Conservation (phyloP, 805 yeast genomes). For the Debaryomyces castellii region DNA sequence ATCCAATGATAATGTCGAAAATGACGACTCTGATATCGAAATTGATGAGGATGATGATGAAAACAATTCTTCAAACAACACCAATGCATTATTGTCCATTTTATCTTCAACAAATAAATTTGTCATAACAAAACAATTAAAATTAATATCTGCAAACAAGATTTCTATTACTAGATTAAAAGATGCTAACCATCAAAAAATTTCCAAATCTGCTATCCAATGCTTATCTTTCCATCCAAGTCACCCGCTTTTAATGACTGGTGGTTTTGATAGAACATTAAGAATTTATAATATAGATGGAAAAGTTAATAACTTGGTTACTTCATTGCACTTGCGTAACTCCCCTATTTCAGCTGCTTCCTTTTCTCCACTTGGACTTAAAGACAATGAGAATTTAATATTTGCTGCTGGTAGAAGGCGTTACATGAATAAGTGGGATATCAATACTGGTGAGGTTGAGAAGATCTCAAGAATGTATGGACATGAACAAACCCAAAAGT, state of each 20-base stretch:
- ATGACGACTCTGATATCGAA: slow-evolving; percentile 11
- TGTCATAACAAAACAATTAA: slow-evolving; percentile 43
- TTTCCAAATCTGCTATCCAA: slow-evolving; percentile 81
- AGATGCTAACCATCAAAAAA: slow-evolving; percentile 76
- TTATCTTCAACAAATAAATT: slow-evolving; percentile 36
- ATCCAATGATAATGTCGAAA: slow-evolving; percentile 35
- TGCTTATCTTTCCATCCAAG: slow-evolving; percentile 79
- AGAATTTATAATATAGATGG: slow-evolving; percentile 92
- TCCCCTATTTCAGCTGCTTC: slow-evolving; percentile 78
- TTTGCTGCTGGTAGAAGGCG: slow-evolving; percentile 90
- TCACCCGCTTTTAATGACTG: slow-evolving; percentile 81
- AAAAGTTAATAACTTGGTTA: slow-evolving; percentile 72
- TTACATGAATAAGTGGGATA: slow-evolving; percentile 90
- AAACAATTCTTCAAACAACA: slow-evolving; percentile 19
- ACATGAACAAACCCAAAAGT: slow-evolving; percentile 78
- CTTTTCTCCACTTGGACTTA: slow-evolving; percentile 44
- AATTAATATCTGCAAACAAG: slow-evolving; percentile 64
- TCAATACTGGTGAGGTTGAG: slow-evolving; percentile 67
- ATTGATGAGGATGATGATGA: slow-evolving; percentile 23
- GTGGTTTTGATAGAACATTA: slow-evolving; percentile 88
- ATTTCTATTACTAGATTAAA: slow-evolving; percentile 79
- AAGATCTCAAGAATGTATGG: slow-evolving; percentile 90
- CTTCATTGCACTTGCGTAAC: slow-evolving; percentile 75
- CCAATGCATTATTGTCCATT: slow-evolving; percentile 32
- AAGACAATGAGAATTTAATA: slow-evolving; percentile 47